Conservation (phyloP, 495 filamentous ascomycete genomes). For the Pseudotulostoma volvatum region DNA sequence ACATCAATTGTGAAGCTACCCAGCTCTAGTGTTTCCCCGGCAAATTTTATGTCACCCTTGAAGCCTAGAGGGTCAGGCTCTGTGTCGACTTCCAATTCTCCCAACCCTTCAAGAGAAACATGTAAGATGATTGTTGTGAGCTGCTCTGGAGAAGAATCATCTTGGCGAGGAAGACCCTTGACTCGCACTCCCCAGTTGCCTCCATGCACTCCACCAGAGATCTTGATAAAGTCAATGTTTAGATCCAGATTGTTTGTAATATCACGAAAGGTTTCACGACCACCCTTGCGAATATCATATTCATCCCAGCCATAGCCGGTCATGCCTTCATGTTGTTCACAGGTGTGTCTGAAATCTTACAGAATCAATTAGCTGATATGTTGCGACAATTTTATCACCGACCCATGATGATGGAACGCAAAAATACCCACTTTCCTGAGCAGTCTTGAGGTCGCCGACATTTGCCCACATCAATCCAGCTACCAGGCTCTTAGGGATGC, state of each 20-base stretch:
- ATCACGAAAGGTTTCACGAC: slow-evolving; percentile 79
- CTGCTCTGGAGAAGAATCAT: slow-evolving; percentile 44
- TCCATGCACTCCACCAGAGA: slow-evolving; percentile 73
- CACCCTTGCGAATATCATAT: slow-evolving; percentile 77
- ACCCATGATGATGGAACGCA: not conserved
- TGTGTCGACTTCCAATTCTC: slow-evolving; percentile 42
- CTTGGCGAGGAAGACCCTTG: slow-evolving; percentile 62
- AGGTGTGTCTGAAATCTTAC: slow-evolving; percentile 78
- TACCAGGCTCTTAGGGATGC: slow-evolving; percentile 70
- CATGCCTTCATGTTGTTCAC: slow-evolving; percentile 91
- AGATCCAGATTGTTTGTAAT: slow-evolving; percentile 74
- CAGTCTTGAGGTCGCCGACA: slow-evolving; percentile 61
- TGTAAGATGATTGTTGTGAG: slow-evolving; percentile 72
- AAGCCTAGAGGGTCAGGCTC: slow-evolving; percentile 40
- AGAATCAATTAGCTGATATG: slow-evolving; percentile 1
- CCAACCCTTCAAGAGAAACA: slow-evolving; percentile 60
- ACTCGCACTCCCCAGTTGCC: slow-evolving; percentile 85
- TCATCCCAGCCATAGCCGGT: slow-evolving; percentile 94
- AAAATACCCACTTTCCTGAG: slow-evolving; percentile 59
- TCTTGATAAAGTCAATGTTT: slow-evolving; percentile 83
- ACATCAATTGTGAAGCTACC: slow-evolving; percentile 77
- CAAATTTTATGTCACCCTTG: slow-evolving; percentile 55
- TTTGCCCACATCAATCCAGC: slow-evolving; percentile 81
- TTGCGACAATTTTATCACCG: not conserved
- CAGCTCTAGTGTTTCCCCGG: slow-evolving; percentile 54